These are phyloP conservation scores for Myxozyma lipomycoides DNA, from an alignment of 805 yeast species.

Conservation along the genomic window DNA sequence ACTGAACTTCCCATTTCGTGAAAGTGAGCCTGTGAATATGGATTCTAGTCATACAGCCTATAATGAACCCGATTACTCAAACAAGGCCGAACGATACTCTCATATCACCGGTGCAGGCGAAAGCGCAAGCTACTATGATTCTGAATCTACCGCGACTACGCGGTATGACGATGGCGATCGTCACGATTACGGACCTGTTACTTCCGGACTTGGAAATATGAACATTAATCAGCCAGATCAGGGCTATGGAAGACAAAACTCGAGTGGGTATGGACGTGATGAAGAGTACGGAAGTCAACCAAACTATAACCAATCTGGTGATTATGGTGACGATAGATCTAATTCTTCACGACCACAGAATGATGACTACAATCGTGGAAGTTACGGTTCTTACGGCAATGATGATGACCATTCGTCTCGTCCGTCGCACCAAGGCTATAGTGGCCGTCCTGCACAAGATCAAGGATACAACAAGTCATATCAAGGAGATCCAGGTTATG, in stretches of 20 bases:
- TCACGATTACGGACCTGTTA: not conserved
- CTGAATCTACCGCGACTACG: not conserved
- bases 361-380: too few relatives aligned
- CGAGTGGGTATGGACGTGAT: too few relatives aligned
- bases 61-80: not conserved
- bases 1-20: constrained; percentile 2
- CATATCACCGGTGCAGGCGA: not conserved
- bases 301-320: too few relatives aligned
- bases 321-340: too few relatives aligned
- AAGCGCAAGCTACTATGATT: not conserved
- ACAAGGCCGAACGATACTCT: not conserved
- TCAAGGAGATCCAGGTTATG: too few relatives aligned
- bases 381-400: too few relatives aligned
- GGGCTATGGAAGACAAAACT: not conserved
- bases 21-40: not conserved
- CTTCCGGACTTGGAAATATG: constrained; percentile 1
- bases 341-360: too few relatives aligned
- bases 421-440: too few relatives aligned
- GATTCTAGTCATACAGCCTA: not conserved
- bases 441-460: too few relatives aligned
- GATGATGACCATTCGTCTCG: too few relatives aligned
- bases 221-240: not conserved
- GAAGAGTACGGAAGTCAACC: too few relatives aligned
- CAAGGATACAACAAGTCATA: too few relatives aligned
- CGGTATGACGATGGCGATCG: not conserved